A percentile compares a stretch with the other conserved stretches of the same genome.
These are phyloP conservation scores for Pleurotus platypus DNA, from an alignment of 768 basidiomycete species.

Conservation along the genomic window DNA sequence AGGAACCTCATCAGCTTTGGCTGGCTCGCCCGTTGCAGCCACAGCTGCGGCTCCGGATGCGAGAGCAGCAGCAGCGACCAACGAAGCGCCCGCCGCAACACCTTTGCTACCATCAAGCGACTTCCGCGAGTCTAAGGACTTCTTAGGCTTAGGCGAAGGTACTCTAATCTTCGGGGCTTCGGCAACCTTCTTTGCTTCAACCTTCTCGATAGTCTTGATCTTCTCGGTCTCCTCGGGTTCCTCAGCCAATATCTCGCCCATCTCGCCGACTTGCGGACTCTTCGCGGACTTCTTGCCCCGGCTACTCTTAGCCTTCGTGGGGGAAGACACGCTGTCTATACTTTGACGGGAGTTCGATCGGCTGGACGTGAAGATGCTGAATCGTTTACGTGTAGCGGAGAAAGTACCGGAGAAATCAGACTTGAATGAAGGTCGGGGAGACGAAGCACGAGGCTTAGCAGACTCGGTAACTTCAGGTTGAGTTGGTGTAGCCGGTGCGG, in stretches of 20 bases:
- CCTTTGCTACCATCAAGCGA: slow-evolving; percentile 3
- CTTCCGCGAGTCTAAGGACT: slow-evolving; percentile 20
- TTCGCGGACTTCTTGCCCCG: slow-evolving; percentile 31
- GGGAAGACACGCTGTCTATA: slow-evolving; percentile 13
- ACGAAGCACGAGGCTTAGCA: slow-evolving; percentile 27
- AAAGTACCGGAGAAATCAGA: slow-evolving; percentile 45
- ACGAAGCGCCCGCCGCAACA: slow-evolving; percentile 12
- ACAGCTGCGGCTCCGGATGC: slow-evolving; percentile 18
- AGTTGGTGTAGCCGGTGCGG: slow-evolving; percentile 23
- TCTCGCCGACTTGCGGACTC: slow-evolving; percentile 52
- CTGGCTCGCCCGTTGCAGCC: not conserved
- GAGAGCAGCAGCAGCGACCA: slow-evolving; percentile 17
- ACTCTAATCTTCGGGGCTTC: slow-evolving; percentile 13
- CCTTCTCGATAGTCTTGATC: slow-evolving; percentile 12
- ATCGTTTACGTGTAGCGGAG: slow-evolving; percentile 53
- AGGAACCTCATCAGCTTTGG: slow-evolving; percentile 6
- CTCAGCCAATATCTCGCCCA: slow-evolving; percentile 67
- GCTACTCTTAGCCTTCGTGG: slow-evolving; percentile 25
- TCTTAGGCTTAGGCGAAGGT: slow-evolving; percentile 25
- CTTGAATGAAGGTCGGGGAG: slow-evolving; percentile 40
- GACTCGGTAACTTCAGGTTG: slow-evolving; percentile 9
- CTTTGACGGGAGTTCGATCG: slow-evolving; percentile 22
- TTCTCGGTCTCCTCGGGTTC: slow-evolving; percentile 34
- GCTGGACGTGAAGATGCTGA: slow-evolving; percentile 55
- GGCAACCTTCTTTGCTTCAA: slow-evolving; percentile 16